phyloP scores from a whole-genome alignment of 768 basidiomycete species.

The Kwoniella heveanensis region DNA sequence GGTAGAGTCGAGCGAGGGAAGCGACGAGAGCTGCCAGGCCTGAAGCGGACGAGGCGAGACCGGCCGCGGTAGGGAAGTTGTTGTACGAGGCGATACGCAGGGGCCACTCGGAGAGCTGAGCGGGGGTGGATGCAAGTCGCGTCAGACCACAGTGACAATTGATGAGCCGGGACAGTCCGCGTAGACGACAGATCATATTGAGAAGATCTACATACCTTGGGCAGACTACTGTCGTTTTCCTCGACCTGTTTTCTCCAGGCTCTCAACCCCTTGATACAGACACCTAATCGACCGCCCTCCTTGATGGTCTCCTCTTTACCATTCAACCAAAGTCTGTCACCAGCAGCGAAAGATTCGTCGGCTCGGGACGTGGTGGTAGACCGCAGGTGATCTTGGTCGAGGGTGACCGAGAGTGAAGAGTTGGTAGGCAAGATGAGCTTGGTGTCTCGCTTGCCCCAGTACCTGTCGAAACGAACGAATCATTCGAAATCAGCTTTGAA shows the following conservation, averaged over 20 bases:
- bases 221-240: constrained; percentile 65
- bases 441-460: constrained; percentile 99
- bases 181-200: too few species aligned
- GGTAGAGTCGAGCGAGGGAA: constrained; percentile 83
- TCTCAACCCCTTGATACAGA: constrained; percentile 86
- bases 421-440: constrained; percentile 95
- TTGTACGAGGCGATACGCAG: constrained; percentile 93
- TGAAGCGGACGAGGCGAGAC: constrained; percentile 93
- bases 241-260: constrained; percentile 74
- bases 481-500: constrained; percentile 6
- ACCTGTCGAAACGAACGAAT: constrained; percentile 64
- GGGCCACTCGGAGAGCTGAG: constrained; percentile 68
- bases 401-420: constrained; percentile 95
- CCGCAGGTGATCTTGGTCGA: constrained; percentile 91
- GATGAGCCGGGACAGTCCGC: too few species aligned
- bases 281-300: constrained; percentile 71
- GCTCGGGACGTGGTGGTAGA: constrained; percentile 91
- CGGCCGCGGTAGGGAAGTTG: constrained; percentile 99
- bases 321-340: constrained; percentile 90
- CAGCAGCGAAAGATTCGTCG: constrained; percentile 67
- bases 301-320: constrained; percentile 89
- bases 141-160: constrained; percentile 4
- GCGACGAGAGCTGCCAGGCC: constrained; percentile 94
- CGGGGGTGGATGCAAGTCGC: background rate
- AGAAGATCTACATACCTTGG: constrained; percentile 65